Evolutionary conservation across 805 yeast genomes (phyloP), one percentile per base, ranked within the genome.

Genomic region (Teunomyces barrocoloradensis): DNA sequence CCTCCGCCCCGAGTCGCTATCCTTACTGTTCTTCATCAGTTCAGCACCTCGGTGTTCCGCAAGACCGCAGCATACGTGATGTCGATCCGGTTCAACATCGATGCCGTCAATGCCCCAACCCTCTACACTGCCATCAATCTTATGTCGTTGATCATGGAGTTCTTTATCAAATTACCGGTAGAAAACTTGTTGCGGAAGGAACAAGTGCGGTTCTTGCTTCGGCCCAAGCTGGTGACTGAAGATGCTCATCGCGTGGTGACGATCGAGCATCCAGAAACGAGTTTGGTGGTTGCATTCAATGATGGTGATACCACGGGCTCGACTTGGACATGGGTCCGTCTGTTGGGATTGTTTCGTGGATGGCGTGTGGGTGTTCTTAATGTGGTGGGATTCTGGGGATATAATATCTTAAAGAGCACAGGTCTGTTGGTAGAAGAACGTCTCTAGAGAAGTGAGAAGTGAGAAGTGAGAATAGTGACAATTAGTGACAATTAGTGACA

Each of bases 351-450:
- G 45, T 91, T 88, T 75, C 79, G 92, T 55, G 99, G 98, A 32
- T 92, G 98, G 98, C 80, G 89, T 63, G 83, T 89, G 36, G 95
- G 96, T 25, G 73, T 87, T 9, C 64, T 89, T 48, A 89, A 92
- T 51, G 79, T 88, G 3, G 64, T 87, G 42, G 94, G 96, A 9
- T 84, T 85, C 44, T 92, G 95, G 86, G 91, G 96, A 1, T 75
- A 87, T 54, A 76, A 79, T 45, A 68, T 86, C 44, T 59, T 85
- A 53, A 77, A 79, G 46, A 71, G 73, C 53, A 74, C 70, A 48
- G 79, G 81, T 17, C 52, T 64, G 37, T 48, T 65, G 37, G 58
- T 53, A 43, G 70, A 65, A 49, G 73, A 68, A 47, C 53, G 65
- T 43, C 17, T 32, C 34, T 13, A 30, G 33, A 30, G 18, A 17